Base-by-base conservation (phyloP, 139 green algal species). In the Picochlorum sp. region DNA sequence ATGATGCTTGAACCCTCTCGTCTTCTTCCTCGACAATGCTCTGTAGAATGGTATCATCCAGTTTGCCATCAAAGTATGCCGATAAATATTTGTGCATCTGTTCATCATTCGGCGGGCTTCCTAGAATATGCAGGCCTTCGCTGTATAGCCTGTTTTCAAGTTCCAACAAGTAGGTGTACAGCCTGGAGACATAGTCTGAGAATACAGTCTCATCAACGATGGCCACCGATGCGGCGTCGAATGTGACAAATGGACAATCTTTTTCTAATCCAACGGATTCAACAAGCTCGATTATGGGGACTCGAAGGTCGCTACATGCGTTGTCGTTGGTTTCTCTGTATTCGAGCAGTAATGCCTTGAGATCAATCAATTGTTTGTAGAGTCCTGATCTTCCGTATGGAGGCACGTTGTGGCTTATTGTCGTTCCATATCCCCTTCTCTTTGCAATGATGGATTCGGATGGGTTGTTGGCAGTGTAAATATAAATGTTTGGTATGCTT, bases 381-480 rank as follows among this genome's bases (percentile, higher is more conserved):
- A 98, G 84, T n/a, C 93, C 92, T 63, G 81, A 68, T 7, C 77
- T 72, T 26, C 91, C 93, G 72, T 98, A 98, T 20, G 93, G 92
- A 1, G 93, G 93, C 51, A 97, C 91, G 68, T 97, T 97, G 83
- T 98, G 87, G 1, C 69, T 87, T 16, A 98, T 76, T 50, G 97
- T 96, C 30, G 88, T 96, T 58, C 84, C 93, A 70, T 97, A 98
- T 15, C 92, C 92, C 5, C 93, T 62, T 28, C 93, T 75, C 82
- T 98, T 98, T 37, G 93, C 93, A 15, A 98, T 75, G 61, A 98
- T 95, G 50, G 71, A 85, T 84, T 97, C 91, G 15, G 68, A 86
- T 28, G 91, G 91, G 79, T 97, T 97, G 83, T 97, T 97, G 65
- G 71, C 75, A 9, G 91, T 87, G 69, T 97, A 97, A 4, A 96